A percentile compares a stretch with the other conserved stretches of the same genome.
phyloP scores from a whole-genome alignment of 805 yeast genomes.

The Starmerella ratchasimensis region DNA sequence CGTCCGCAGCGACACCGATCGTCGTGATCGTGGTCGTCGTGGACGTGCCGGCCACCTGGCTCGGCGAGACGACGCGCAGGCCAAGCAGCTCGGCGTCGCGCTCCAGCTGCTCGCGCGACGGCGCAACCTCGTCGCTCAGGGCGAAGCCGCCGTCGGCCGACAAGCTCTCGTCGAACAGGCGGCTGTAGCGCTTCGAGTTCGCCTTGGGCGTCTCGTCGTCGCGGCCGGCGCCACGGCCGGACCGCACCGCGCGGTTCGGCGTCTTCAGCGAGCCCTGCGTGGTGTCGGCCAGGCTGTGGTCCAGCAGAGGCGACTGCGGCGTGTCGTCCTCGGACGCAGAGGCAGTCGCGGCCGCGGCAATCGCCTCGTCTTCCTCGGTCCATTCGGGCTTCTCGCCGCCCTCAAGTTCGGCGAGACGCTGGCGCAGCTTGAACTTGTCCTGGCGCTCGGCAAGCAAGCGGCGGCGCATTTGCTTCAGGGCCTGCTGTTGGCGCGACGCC shows the following conservation, averaged over 20 bases:
- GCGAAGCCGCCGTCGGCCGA: no score
- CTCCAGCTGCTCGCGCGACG: conserved; percentile 1
- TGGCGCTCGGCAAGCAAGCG: conserved; percentile 4
- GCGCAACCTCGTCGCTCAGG: conserved; percentile 6
- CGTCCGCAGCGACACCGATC: no score
- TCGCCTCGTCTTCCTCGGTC: not conserved
- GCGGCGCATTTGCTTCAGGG: not conserved
- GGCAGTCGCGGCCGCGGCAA: not conserved
- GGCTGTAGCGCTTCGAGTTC: no score
- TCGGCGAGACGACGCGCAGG: conserved; percentile 1
- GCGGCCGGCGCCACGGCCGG: no score
- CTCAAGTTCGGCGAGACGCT: conserved; percentile 3
- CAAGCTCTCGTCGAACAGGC: not conserved
- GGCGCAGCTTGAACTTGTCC: conserved; percentile 7
- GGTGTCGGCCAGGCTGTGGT: not conserved
- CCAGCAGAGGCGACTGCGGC: not conserved
- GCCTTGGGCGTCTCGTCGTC: no score
- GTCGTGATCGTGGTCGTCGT: no score
- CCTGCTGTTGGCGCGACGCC: conserved; percentile 1
- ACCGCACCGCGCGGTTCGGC: no score
- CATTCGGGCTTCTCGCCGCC: not conserved
- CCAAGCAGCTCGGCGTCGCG: conserved; percentile 3
- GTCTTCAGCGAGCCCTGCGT: not conserved
- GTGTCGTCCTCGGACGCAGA: not conserved
- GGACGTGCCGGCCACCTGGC: no score